A percentile compares a stretch with the other conserved stretches of the same genome.
Conservation (phyloP, 1,284 basidiomycete species). For the Amylostereum areolatum region DNA sequence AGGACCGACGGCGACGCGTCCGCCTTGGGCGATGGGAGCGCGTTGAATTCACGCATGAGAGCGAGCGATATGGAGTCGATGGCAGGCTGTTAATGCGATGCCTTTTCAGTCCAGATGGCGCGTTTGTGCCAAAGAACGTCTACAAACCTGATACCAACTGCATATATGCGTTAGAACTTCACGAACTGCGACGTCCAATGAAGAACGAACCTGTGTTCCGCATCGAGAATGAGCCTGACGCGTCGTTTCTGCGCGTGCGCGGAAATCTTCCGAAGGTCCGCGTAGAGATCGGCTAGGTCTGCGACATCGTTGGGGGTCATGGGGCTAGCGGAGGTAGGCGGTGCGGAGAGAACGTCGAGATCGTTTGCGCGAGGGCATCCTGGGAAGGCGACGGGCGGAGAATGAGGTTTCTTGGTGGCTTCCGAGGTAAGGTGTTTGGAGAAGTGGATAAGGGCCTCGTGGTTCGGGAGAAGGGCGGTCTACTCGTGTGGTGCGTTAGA, state of each 20-base stretch:
- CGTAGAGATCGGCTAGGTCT: conserved; percentile 54
- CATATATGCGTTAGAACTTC: background rate
- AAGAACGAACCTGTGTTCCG: conserved; percentile 63
- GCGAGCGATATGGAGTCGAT: conserved; percentile 75
- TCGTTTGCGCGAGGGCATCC: conserved; percentile 49
- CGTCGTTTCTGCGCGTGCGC: conserved; percentile 50
- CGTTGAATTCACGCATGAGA: conserved; percentile 75
- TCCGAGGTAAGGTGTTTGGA: conserved; percentile 46
- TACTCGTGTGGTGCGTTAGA: conserved; percentile 18
- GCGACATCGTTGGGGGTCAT: conserved; percentile 50
- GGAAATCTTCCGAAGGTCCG: conserved; percentile 57
- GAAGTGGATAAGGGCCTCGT: conserved; percentile 46
- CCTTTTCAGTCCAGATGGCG: background rate
- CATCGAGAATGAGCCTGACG: conserved; percentile 72
- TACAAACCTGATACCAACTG: conserved; percentile 60
- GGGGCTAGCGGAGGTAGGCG: conserved; percentile 12
- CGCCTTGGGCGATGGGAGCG: conserved; percentile 24
- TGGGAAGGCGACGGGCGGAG: conserved; percentile 51
- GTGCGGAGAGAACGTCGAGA: conserved; percentile 37
- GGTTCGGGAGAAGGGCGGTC: conserved; percentile 58
- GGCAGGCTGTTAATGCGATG: conserved; percentile 50
- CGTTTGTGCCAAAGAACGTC: background rate
- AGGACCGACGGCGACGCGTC: conserved; percentile 29
- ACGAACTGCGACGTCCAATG: background rate
- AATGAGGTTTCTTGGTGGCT: conserved; percentile 5